Evolutionary conservation across 345 rosid species (phyloP).

Genomic region (Salix brachista): DNA sequence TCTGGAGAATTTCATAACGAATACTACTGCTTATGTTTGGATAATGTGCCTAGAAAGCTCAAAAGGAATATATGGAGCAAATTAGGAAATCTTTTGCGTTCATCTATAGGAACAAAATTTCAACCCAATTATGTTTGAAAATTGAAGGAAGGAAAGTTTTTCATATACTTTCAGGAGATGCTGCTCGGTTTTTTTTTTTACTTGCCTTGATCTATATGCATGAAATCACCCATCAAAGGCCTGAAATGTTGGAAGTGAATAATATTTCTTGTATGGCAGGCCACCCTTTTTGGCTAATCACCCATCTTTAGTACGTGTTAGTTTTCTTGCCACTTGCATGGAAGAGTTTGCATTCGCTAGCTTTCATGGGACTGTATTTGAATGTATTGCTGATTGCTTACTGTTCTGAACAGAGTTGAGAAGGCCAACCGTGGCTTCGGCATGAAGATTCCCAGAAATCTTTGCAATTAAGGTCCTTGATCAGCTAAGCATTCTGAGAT

Average conservation of each 20-base stretch:
- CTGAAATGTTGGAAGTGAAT: neutral
- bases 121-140: neutral
- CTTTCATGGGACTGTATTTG: neutral
- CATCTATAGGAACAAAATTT: neutral
- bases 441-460: slow-evolving; percentile 22
- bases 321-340: neutral
- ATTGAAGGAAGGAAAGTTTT: neutral
- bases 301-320: neutral
- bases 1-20: neutral
- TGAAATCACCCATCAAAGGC: neutral
- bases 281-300: neutral
- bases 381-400: neutral
- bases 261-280: neutral
- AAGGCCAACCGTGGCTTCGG: slow-evolving; percentile 25
- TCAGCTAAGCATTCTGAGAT: neutral
- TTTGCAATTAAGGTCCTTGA: neutral
- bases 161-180: neutral
- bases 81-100: neutral
- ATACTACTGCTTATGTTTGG: neutral
- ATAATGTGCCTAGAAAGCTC: neutral
- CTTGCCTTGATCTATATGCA: neutral
- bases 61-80: neutral
- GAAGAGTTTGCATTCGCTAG: neutral
- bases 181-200: neutral
- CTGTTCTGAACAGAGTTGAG: slow-evolving; percentile 17